A percentile compares a stretch with the other conserved stretches of the same genome.
Evolutionary conservation across 768 basidiomycete genomes (phyloP).

Genomic region (Fomitopsis pulvina): DNA sequence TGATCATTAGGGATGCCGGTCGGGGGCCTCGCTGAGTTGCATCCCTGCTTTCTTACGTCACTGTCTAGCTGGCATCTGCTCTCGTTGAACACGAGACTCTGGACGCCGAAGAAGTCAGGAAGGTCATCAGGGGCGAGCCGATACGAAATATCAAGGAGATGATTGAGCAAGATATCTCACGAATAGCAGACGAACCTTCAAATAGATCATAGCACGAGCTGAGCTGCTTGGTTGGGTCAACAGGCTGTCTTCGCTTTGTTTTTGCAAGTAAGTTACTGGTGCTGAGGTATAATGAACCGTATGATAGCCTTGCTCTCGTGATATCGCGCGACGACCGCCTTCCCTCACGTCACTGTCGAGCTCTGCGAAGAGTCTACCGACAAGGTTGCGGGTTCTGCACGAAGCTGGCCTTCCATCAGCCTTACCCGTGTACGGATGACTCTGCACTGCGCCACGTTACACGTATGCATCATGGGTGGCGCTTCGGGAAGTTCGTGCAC

Average conservation of each 20-base stretch:
- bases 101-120: constrained; percentile 76
- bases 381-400: too few relatives aligned
- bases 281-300: background rate
- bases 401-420: background rate
- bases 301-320: background rate
- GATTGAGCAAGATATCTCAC: constrained; percentile 44
- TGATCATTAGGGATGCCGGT: constrained; percentile 12
- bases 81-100: constrained; percentile 95
- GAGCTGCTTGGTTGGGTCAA: background rate
- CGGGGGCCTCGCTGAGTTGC: background rate
- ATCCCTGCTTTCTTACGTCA: background rate
- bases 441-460: background rate
- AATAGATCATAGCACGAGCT: constrained; percentile 11
- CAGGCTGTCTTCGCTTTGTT: background rate
- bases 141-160: constrained; percentile 68
- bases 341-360: background rate
- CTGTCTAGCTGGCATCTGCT: constrained; percentile 72
- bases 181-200: constrained; percentile 12
- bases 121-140: constrained; percentile 77
- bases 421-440: background rate
- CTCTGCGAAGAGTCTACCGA: too few relatives aligned
- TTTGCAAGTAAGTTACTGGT: background rate
- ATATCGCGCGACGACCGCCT: background rate
- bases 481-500: background rate
- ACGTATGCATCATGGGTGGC: too few relatives aligned